phyloP scores from a whole-genome alignment of 371 early-diverging fungal species.

The Actinomucor elegans region DNA sequence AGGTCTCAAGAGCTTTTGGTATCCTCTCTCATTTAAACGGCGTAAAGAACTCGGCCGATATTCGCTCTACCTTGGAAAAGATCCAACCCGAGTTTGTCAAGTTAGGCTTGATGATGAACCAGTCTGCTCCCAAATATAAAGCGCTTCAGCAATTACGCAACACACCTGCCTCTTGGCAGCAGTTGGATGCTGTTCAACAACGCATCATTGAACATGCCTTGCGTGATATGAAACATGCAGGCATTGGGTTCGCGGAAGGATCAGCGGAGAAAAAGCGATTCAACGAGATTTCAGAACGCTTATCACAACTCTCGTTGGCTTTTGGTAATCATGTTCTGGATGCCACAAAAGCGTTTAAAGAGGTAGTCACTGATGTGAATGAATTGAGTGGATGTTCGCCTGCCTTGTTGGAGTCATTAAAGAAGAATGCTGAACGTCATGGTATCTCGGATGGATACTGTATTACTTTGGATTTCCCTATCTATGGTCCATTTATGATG shows the following conservation, averaged over 20 bases:
- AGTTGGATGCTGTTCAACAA: conserved; percentile 53
- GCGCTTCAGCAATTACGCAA: conserved; percentile 50
- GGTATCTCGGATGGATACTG: conserved; percentile 55
- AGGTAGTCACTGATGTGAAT: conserved; percentile 43
- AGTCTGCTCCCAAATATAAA: conserved; percentile 58
- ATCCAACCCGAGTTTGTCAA: conserved; percentile 60
- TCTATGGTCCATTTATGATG: conserved; percentile 66
- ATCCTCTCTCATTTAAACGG: conserved; percentile 60
- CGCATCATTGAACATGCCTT: conserved; percentile 59
- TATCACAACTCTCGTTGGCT: conserved; percentile 54
- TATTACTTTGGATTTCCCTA: conserved; percentile 62
- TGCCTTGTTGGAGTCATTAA: conserved; percentile 47
- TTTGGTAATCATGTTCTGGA: conserved; percentile 66
- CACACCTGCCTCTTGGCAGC: conserved; percentile 33
- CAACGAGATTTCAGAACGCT: conserved; percentile 57
- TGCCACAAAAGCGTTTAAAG: conserved; percentile 60
- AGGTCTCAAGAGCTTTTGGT: conserved; percentile 56
- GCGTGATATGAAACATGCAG: conserved; percentile 60
- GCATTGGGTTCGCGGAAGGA: conserved; percentile 58
- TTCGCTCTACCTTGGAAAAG: conserved; percentile 57
- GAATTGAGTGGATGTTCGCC: conserved; percentile 58
- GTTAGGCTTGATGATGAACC: conserved; percentile 57
- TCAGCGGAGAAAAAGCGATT: conserved; percentile 54
- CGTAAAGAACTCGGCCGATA: conserved; percentile 59
- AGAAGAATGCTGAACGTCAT: conserved; percentile 47